Conservation (phyloP, 192 early-diverging fungal species). For the Phycomyces nitens region DNA sequence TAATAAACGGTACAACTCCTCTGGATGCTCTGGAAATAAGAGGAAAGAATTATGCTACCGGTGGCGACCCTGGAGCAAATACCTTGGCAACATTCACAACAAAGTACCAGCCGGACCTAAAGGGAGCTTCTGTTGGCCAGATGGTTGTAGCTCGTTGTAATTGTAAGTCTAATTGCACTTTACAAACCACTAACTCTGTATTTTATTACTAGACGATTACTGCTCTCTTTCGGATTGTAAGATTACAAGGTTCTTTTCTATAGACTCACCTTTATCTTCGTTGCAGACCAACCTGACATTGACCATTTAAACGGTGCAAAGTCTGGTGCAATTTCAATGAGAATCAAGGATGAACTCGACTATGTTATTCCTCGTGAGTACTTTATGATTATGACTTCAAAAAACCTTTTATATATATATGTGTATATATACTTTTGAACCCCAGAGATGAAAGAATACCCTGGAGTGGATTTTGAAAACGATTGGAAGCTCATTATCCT, state of each 20-base stretch:
- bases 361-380: constrained; percentile 35
- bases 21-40: constrained; percentile 22
- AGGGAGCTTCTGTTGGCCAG: constrained; percentile 38
- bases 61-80: constrained; percentile 41
- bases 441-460: too few relatives aligned
- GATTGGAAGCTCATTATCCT: constrained; percentile 17
- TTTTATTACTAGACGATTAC: neutral
- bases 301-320: constrained; percentile 49
- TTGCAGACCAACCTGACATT: constrained; percentile 6
- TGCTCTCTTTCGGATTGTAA: too few relatives aligned
- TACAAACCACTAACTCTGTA: neutral
- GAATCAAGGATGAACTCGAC: constrained; percentile 41
- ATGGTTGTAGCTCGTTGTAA: constrained; percentile 31
- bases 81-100: constrained; percentile 45
- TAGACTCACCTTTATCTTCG: too few relatives aligned
- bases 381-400: too few relatives aligned
- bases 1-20: too few relatives aligned
- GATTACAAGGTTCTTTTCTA: too few relatives aligned
- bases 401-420: too few relatives aligned
- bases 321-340: constrained; percentile 43
- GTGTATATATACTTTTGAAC: too few relatives aligned
- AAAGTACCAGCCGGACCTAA: constrained; percentile 33
- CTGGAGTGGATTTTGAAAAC: constrained; percentile 4
- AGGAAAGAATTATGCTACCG: constrained; percentile 49
- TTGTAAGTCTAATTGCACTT: neutral